Evolutionary conservation across 108 stramenopile genomes (phyloP), one percentile per base, ranked within the genome.

Genomic region (Parmales sp.): DNA sequence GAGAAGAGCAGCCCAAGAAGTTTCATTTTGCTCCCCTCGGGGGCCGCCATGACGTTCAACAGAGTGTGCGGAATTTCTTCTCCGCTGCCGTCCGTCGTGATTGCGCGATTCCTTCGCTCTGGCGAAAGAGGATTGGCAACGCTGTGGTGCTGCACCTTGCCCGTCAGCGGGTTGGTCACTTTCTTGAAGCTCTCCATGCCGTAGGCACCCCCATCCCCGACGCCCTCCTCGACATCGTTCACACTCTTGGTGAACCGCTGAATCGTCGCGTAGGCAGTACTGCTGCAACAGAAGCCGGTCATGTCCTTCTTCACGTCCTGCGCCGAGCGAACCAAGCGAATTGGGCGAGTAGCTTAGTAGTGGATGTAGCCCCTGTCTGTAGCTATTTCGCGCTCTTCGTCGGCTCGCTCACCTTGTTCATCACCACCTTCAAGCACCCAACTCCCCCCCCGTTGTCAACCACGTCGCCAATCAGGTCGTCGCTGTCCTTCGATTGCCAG

Each of bases 401-500:
- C 85, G 19, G 82, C 83, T 2, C 74, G 80, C n/a, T 72, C 74
- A 54, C 84, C 84, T 0, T 75, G 72, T n/a, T 67, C 69, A 7
- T 36, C 11, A 25, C 34, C 69, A 1, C 43, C 43, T 5, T 6
- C 38, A 31, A n/a, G n/a, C n/a, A n/a, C n/a, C n/a, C n/a, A n/a
- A n/a, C n/a, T n/a, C n/a, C n/a, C n/a, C n/a, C n/a, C n/a, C n/a
- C n/a, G n/a, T 81, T 84, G 64, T 95, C 91, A 43, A 38, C 44
- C 37, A 34, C 44, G 67, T 91, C 90, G 2, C 91, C 95, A 65
- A 89, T 80, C 16, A 95, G 81, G 63, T 89, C 76, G 71, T 95
- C 92, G 41, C 94, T 83, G 70, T 91, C 89, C 50, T 89, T 89
- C n/a, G n/a, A n/a, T 65, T 97, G 96, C 98, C 98, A 99, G 72